Evolutionary conservation across 2,329 filamentous ascomycete species (phyloP).

Genomic region (Chaetomiaceae sp.): DNA sequence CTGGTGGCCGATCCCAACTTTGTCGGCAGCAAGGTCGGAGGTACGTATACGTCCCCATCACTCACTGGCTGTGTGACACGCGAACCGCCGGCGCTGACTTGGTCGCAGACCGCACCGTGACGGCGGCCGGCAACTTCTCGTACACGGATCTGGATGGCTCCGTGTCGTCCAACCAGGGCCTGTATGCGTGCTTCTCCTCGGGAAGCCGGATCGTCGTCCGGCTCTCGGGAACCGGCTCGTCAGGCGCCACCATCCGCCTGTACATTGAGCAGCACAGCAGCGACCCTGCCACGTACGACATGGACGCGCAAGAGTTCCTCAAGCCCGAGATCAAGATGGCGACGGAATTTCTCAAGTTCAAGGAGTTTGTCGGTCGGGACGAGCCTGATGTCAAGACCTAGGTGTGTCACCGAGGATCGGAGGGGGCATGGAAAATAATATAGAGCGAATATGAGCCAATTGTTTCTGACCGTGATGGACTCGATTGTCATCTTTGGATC

Average conservation of each 20-base stretch:
- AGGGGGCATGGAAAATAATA: neutral
- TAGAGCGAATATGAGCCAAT: neutral
- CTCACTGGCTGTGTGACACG: neutral
- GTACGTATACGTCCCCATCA: constrained; percentile 37
- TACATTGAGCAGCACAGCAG: constrained; percentile 95
- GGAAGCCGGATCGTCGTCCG: constrained; percentile 94
- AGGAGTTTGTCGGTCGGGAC: constrained; percentile 87
- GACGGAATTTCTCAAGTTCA: constrained; percentile 80
- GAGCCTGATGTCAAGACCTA: constrained; percentile 97
- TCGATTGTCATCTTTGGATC: too few relatives aligned
- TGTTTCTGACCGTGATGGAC: neutral
- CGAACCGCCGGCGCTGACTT: too few relatives aligned
- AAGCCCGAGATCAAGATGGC: constrained; percentile 85
- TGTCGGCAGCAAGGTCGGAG: constrained; percentile 74
- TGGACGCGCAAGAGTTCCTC: constrained; percentile 90
- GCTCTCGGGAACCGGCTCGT: constrained; percentile 90
- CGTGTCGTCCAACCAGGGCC: constrained; percentile 90
- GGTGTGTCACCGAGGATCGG: neutral
- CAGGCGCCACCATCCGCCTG: constrained; percentile 90
- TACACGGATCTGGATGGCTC: constrained; percentile 99
- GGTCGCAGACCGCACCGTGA: constrained; percentile 66
- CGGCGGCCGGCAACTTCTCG: constrained; percentile 90
- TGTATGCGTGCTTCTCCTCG: constrained; percentile 91
- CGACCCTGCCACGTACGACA: constrained; percentile 70
- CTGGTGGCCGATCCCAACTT: constrained; percentile 72